phyloP scores from a whole-genome alignment of 73 alveolate species.

The Breviolum minutum region DNA sequence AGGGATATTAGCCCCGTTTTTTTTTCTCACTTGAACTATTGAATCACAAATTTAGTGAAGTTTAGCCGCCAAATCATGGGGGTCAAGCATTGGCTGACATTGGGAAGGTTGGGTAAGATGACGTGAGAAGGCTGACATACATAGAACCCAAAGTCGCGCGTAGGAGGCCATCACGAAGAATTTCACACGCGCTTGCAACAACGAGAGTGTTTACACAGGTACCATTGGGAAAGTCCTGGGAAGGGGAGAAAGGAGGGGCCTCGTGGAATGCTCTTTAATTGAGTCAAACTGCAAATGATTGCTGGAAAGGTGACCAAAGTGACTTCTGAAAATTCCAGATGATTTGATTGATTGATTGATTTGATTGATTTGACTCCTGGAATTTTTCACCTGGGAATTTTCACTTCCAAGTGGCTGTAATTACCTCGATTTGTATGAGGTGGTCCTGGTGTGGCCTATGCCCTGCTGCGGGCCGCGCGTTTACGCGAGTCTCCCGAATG shows the following conservation, averaged over 20 bases:
- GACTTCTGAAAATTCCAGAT: not conserved
- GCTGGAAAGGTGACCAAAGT: not conserved
- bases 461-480: conserved; percentile 21
- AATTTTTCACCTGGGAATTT: not conserved
- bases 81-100: too few species aligned
- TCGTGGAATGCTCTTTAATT: not conserved
- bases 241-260: not conserved
- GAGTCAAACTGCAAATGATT: not conserved
- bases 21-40: not conserved
- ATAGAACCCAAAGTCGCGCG: too few species aligned
- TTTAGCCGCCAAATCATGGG: too few species aligned
- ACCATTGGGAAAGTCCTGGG: too few species aligned
- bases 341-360: too few species aligned
- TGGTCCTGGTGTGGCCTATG: conserved; percentile 65
- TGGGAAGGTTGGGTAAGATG: too few species aligned
- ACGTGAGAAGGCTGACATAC: too few species aligned
- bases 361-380: too few species aligned
- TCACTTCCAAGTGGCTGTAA: not conserved
- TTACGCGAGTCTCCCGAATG: not conserved
- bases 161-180: not conserved
- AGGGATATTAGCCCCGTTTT: not conserved
- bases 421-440: not conserved
- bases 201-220: conserved; percentile 64
- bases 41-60: too few species aligned
- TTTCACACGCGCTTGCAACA: conserved; percentile 11